Evolutionary conservation across 441 rosid species (phyloP), one percentile per base, ranked within the genome.

Genomic region (Brassica balearica): DNA sequence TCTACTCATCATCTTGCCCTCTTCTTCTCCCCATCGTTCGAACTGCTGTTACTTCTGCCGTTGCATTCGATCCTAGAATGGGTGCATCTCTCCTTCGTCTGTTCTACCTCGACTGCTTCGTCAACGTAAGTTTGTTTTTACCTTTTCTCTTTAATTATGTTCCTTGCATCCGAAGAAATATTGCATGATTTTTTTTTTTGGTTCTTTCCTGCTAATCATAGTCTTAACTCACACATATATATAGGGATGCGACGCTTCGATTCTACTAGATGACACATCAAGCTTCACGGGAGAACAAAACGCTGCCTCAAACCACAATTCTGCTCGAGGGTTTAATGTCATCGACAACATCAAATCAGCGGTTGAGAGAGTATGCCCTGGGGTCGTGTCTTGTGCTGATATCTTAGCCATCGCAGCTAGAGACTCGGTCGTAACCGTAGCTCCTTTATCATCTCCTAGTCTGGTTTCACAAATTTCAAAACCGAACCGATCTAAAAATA

Each of bases 321-420:
- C 98, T 0, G 96, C 82, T 38, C 89, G 97, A 2, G 97, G 98
- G 66, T 94, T 87, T 72, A 68, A 89, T 1, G 96, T 95, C 43
- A 76, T 95, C 2, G 98, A 93, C 78, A 65, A 74, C 69, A 91
- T 95, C 69, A 92, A 95, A 76, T 69, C 94, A 1, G 90, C 89
- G 0, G 96, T 95, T 7, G 99, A 93, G 83, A 85, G 74, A 0
- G 91, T 60, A 8, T 95, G 99, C 77, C 97, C 97, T 0, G 95
- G 95, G 5, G 88, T 90, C 2, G 96, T 95, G 56, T 93, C 99
- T 7, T 95, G 98, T 56, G 99, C 99, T 53, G 99, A 95, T 80
- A n/a, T 95, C 27, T 36, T 95, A 69, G 91, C 99, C 80, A 65
- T 93, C 80, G 81, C 96, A 48, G 91, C 99, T 29, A 85, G 93